Percentiles rank a stretch among this genome's conserved stretches.
Evolutionary conservation across 2,329 filamentous ascomycete genomes (phyloP).

Genomic region (Xylaria sp.): DNA sequence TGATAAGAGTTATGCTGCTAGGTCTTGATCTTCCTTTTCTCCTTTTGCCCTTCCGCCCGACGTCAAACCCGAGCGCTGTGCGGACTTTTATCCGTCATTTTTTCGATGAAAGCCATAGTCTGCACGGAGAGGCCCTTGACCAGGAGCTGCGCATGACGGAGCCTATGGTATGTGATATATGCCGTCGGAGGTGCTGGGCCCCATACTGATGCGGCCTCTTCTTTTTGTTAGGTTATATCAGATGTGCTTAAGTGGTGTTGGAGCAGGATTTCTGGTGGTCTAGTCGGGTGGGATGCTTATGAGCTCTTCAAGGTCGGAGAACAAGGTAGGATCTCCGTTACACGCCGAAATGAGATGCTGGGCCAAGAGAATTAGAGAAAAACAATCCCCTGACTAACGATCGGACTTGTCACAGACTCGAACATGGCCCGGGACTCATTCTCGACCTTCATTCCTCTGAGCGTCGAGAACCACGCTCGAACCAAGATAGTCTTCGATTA

Average conservation of each 20-base stretch:
- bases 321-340: conserved; percentile 69
- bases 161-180: conserved; percentile 77
- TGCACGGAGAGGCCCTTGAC: conserved; percentile 75
- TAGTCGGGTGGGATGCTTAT: conserved; percentile 97
- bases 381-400: conserved; percentile 23
- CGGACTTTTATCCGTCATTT: conserved; percentile 93
- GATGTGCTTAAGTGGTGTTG: conserved; percentile 99
- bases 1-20: conserved; percentile 52
- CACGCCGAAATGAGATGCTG: conserved; percentile 9
- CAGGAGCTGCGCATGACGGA: conserved; percentile 94
- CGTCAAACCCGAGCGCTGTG: conserved; percentile 89
- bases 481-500: conserved; percentile 94
- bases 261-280: conserved; percentile 88
- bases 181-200: background rate
- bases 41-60: conserved; percentile 91
- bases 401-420: conserved; percentile 71
- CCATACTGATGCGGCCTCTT: conserved; percentile 28
- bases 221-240: conserved; percentile 76
- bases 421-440: conserved; percentile 92
- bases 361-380: background rate
- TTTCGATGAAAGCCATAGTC: conserved; percentile 76
- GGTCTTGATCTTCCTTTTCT: conserved; percentile 92
- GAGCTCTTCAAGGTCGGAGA: conserved; percentile 96
- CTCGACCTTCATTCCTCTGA: conserved; percentile 94
- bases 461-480: conserved; percentile 86